Conservation (phyloP, 2,329 filamentous ascomycete species). For the Diplodia mutila region DNA sequence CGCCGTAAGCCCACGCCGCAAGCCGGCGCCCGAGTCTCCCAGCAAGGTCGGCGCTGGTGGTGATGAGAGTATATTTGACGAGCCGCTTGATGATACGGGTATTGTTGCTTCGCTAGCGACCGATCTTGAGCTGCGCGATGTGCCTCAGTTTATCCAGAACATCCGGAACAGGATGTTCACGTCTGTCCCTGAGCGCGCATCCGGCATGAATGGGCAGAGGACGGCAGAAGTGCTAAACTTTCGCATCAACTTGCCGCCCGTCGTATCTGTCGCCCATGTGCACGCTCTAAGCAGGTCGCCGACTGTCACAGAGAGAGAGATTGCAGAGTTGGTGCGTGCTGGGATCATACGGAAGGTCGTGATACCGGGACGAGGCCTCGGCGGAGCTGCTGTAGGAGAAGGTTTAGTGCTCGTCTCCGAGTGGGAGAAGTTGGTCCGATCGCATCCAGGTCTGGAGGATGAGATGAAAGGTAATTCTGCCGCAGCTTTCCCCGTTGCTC, state of each 20-base stretch:
- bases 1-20: constrained; percentile 41
- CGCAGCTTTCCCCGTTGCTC: not conserved
- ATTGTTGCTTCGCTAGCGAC: constrained; percentile 59
- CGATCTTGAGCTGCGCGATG: constrained; percentile 62
- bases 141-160: constrained; percentile 66
- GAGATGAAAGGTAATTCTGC: constrained; percentile 43
- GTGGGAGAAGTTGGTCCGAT: constrained; percentile 51
- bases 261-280: constrained; percentile 69
- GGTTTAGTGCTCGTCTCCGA: constrained; percentile 63
- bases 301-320: constrained; percentile 68
- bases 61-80: constrained; percentile 41
- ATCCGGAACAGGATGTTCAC: constrained; percentile 67
- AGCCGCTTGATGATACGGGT: constrained; percentile 64
- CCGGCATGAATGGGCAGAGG: constrained; percentile 66
- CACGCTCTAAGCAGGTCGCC: constrained; percentile 65
- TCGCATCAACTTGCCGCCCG: constrained; percentile 61
- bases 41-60: constrained; percentile 29
- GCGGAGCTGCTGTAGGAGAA: constrained; percentile 64
- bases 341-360: constrained; percentile 65
- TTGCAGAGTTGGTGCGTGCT: constrained; percentile 61
- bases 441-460: constrained; percentile 41
- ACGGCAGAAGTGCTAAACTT: constrained; percentile 67
- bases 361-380: constrained; percentile 63
- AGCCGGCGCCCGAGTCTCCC: constrained; percentile 33
- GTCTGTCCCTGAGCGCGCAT: constrained; percentile 59